Percentiles rank a stretch among this genome's conserved stretches.
These are phyloP conservation scores for Leccinum disarticulatum DNA, from an alignment of 768 basidiomycete genomes.

Conservation along the genomic window DNA sequence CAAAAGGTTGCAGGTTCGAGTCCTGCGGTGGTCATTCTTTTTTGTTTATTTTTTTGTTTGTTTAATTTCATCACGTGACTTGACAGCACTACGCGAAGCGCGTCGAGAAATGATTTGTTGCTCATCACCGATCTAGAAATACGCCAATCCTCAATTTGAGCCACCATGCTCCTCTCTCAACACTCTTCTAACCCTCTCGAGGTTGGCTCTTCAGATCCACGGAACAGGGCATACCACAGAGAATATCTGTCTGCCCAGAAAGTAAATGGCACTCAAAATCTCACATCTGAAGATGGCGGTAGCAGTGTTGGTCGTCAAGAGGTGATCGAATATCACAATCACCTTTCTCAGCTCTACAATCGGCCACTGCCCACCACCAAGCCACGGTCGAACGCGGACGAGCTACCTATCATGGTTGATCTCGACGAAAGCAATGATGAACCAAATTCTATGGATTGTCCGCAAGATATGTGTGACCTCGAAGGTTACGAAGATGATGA, in stretches of 20 bases:
- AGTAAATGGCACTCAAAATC: slow-evolving; percentile 29
- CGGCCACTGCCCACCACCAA: slow-evolving; percentile 22
- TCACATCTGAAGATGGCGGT: slow-evolving; percentile 55
- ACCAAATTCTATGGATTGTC: slow-evolving; percentile 36
- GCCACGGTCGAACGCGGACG: slow-evolving; percentile 22
- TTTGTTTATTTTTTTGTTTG: slow-evolving; percentile 3
- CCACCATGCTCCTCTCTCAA: slow-evolving; percentile 48
- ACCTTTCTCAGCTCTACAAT: slow-evolving; percentile 46
- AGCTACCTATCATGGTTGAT: slow-evolving; percentile 39
- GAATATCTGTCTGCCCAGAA: slow-evolving; percentile 38
- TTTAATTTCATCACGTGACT: slow-evolving; percentile 23
- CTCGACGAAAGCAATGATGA: slow-evolving; percentile 48
- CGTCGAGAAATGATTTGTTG: background rate
- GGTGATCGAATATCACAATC: slow-evolving; percentile 49
- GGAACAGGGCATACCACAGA: slow-evolving; percentile 46
- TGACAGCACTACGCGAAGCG: slow-evolving; percentile 13
- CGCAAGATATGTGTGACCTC: slow-evolving; percentile 37
- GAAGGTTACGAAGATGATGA: slow-evolving; percentile 37
- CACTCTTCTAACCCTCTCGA: slow-evolving; percentile 78
- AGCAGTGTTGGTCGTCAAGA: slow-evolving; percentile 39
- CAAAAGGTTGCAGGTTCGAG: slow-evolving; percentile 98
- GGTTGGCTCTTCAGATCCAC: slow-evolving; percentile 58
- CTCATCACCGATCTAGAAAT: background rate
- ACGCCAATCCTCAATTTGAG: background rate
- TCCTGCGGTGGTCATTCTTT: slow-evolving; percentile 80